These are phyloP conservation scores for Sphagnurus paluster DNA, from an alignment of 1,284 basidiomycete genomes.

Conservation along the genomic window DNA sequence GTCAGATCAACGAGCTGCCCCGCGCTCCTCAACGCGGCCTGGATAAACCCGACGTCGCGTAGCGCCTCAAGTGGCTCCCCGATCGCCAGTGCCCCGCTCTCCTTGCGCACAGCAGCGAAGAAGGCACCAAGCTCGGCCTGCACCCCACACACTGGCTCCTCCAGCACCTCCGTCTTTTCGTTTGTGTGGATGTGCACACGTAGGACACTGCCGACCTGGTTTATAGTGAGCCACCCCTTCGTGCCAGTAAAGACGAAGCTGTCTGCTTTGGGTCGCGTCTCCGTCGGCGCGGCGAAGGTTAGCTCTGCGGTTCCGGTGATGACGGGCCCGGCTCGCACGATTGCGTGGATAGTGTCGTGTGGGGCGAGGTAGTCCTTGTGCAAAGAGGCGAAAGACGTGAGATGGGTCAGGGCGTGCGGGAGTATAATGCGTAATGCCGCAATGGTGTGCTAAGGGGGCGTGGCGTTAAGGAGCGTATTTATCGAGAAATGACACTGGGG, in stretches of 20 bases:
- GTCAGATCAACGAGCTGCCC: slow-evolving; percentile 62
- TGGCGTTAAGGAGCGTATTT: slow-evolving; percentile 7
- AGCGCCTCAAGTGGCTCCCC: slow-evolving; percentile 61
- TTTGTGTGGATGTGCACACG: slow-evolving; percentile 44
- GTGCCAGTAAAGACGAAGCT: slow-evolving; percentile 58
- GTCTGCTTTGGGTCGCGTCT: slow-evolving; percentile 36
- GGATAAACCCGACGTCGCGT: slow-evolving; percentile 73
- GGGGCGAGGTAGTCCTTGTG: slow-evolving; percentile 71
- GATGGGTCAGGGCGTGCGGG: slow-evolving; percentile 47
- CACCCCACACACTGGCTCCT: slow-evolving; percentile 45
- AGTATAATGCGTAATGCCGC: slow-evolving; percentile 65
- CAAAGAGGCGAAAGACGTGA: slow-evolving; percentile 68
- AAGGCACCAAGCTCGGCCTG: slow-evolving; percentile 39
- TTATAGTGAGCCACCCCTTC: slow-evolving; percentile 58
- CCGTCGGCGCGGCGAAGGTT: slow-evolving; percentile 56
- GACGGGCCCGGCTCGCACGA: slow-evolving; percentile 50
- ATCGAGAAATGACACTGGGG: slow-evolving; percentile 1
- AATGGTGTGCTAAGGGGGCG: slow-evolving; percentile 52
- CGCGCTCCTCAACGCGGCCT: slow-evolving; percentile 73
- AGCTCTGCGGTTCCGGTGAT: slow-evolving; percentile 61
- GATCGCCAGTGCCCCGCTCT: slow-evolving; percentile 42
- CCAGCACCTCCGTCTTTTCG: slow-evolving; percentile 51
- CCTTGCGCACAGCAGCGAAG: slow-evolving; percentile 51
- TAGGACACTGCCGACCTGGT: slow-evolving; percentile 31
- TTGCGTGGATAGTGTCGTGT: slow-evolving; percentile 70